Evolutionary conservation across 2,329 filamentous ascomycete species (phyloP).

Genomic region (Boeremia exigua): DNA sequence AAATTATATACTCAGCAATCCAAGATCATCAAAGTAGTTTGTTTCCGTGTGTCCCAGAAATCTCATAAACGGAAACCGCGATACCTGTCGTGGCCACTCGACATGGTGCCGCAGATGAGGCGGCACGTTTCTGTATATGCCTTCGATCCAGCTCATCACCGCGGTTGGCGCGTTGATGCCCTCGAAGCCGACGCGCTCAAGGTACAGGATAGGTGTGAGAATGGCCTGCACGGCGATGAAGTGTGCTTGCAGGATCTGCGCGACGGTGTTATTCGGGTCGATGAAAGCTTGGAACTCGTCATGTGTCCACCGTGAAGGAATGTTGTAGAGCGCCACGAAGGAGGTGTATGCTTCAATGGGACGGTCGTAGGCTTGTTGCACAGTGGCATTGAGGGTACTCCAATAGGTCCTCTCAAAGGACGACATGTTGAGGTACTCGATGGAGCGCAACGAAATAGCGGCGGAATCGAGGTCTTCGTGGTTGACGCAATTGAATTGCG

Average conservation of each 20-base stretch:
- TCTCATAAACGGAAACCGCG: slow-evolving; percentile 35
- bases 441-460: slow-evolving; percentile 32
- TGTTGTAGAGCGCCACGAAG: slow-evolving; percentile 52
- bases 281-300: slow-evolving; percentile 54
- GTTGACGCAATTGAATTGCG: slow-evolving; percentile 26
- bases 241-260: slow-evolving; percentile 55
- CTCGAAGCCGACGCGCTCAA: slow-evolving; percentile 43
- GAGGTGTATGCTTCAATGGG: slow-evolving; percentile 50
- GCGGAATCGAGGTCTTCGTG: slow-evolving; percentile 41
- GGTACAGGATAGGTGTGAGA: slow-evolving; percentile 50
- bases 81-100: slow-evolving; percentile 41
- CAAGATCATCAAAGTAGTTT: not conserved
- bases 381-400: slow-evolving; percentile 30
- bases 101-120: slow-evolving; percentile 30
- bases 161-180: slow-evolving; percentile 43
- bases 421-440: slow-evolving; percentile 37
- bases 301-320: slow-evolving; percentile 50
- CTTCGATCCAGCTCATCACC: slow-evolving; percentile 42
- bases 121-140: slow-evolving; percentile 40
- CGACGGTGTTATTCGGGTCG: slow-evolving; percentile 49
- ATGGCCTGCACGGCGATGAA: slow-evolving; percentile 56
- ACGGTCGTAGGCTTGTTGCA: slow-evolving; percentile 37
- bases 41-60: slow-evolving; percentile 32
- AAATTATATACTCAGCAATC: not conserved
- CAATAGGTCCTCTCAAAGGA: slow-evolving; percentile 39